These are phyloP conservation scores for Grosmannia serpens DNA, from an alignment of 2,329 filamentous ascomycete genomes.

Conservation along the genomic window DNA sequence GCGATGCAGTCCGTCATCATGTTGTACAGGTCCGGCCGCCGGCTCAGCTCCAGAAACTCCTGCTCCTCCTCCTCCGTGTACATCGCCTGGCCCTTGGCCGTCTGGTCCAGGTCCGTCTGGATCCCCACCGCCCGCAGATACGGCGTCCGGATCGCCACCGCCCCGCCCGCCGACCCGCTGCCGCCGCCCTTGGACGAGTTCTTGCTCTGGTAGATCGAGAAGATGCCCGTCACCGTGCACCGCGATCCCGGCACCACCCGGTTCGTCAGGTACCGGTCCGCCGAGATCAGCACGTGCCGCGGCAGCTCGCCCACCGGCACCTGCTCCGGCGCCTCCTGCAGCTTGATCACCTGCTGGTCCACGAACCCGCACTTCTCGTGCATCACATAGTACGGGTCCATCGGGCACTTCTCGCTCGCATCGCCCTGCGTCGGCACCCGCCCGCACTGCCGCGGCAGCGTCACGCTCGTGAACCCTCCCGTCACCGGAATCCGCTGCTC, in stretches of 20 bases:
- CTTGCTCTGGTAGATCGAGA: conserved; percentile 95
- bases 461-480: conserved; percentile 79
- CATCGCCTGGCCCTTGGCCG: conserved; percentile 68
- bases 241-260: conserved; percentile 88
- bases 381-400: conserved; percentile 92
- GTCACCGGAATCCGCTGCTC: conserved; percentile 58
- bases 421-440: conserved; percentile 55
- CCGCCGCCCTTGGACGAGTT: conserved; percentile 45
- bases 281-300: conserved; percentile 86
- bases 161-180: conserved; percentile 58
- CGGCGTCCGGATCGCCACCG: conserved; percentile 89
- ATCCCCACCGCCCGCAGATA: conserved; percentile 91
- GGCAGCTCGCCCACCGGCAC: conserved; percentile 94
- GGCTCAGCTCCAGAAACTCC: conserved; percentile 84
- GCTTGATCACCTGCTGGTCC: conserved; percentile 94
- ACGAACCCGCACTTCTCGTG: conserved; percentile 93
- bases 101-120: conserved; percentile 80
- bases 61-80: conserved; percentile 96
- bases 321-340: conserved; percentile 94
- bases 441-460: conserved; percentile 68
- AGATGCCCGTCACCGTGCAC: conserved; percentile 93
- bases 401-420: conserved; percentile 64
- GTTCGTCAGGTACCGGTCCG: conserved; percentile 93
- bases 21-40: conserved; percentile 84
- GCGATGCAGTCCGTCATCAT: conserved; percentile 87